Evolutionary conservation across 306 rosid genomes (phyloP).

Genomic region (Sicyos edulis): DNA sequence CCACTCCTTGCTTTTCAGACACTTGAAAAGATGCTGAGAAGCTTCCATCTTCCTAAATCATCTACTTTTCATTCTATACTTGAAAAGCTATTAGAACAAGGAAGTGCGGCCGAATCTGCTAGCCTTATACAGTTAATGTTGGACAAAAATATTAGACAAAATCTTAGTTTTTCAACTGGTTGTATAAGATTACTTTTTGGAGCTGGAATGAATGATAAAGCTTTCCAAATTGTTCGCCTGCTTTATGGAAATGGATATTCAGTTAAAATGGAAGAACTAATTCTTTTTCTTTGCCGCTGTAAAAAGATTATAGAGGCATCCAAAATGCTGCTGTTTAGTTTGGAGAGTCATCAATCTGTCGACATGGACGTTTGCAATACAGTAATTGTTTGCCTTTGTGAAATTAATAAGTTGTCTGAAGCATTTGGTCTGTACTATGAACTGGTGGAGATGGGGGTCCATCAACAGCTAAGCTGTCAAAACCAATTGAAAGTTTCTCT

Average conservation of each 20-base stretch:
- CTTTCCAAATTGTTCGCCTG: conserved; percentile 46
- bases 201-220: conserved; percentile 40
- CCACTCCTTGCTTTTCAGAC: conserved; percentile 67
- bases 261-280: conserved; percentile 51
- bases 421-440: conserved; percentile 63
- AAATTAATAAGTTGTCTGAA: conserved; percentile 48
- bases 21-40: conserved; percentile 73
- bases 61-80: conserved; percentile 61
- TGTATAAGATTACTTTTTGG: conserved; percentile 55
- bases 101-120: conserved; percentile 52
- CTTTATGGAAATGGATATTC: conserved; percentile 62
- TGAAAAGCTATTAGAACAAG: conserved; percentile 50
- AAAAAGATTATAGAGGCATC: conserved; percentile 52
- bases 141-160: conserved; percentile 63
- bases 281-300: conserved; percentile 41
- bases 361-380: conserved; percentile 35
- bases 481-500: conserved; percentile 43
- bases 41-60: conserved; percentile 58
- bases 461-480: conserved; percentile 48
- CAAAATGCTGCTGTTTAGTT: conserved; percentile 48
- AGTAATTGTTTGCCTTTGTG: conserved; percentile 51
- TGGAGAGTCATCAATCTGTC: conserved; percentile 39
- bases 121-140: conserved; percentile 51
- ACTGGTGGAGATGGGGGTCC: conserved; percentile 53
- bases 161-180: conserved; percentile 52